phyloP scores from a whole-genome alignment of 306 rosid species.

The Albizia julibrissin region DNA sequence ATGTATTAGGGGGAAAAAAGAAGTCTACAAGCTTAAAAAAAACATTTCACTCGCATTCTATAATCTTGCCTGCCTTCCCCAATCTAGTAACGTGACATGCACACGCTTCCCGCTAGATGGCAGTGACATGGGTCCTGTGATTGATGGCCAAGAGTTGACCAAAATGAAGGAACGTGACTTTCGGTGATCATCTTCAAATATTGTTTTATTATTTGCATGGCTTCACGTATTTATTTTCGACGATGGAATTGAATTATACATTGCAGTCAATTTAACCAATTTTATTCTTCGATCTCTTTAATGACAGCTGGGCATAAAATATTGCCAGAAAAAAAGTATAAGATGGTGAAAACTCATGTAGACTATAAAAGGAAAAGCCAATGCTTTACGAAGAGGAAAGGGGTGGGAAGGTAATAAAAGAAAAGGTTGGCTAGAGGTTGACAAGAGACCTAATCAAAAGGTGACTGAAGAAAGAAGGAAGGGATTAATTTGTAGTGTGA shows the following conservation, averaged over 20 bases:
- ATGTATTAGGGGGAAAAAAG: too few relatives aligned
- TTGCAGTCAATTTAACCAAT: background rate
- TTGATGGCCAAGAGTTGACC: background rate
- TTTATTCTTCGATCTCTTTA: too few relatives aligned
- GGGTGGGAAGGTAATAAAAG: background rate
- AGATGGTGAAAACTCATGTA: background rate
- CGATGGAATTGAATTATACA: background rate
- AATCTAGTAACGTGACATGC: slow-evolving; percentile 1
- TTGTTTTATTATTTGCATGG: background rate
- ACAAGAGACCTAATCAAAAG: background rate
- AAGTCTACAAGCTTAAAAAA: background rate
- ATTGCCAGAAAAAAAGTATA: background rate
- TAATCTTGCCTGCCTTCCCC: background rate
- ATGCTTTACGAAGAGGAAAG: background rate
- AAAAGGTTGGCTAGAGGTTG: background rate
- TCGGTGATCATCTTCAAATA: background rate
- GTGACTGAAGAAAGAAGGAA: too few relatives aligned
- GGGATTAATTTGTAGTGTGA: background rate
- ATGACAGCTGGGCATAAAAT: background rate
- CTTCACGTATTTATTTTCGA: background rate
- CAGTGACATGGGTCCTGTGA: background rate
- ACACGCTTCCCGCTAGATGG: background rate
- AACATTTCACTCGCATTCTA: background rate
- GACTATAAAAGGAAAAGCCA: background rate
- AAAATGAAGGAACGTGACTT: background rate